Percentiles rank a stretch among this genome's conserved stretches.
phyloP scores from a whole-genome alignment of 805 yeast genomes.

The Jamesozyma jinghongensis region DNA sequence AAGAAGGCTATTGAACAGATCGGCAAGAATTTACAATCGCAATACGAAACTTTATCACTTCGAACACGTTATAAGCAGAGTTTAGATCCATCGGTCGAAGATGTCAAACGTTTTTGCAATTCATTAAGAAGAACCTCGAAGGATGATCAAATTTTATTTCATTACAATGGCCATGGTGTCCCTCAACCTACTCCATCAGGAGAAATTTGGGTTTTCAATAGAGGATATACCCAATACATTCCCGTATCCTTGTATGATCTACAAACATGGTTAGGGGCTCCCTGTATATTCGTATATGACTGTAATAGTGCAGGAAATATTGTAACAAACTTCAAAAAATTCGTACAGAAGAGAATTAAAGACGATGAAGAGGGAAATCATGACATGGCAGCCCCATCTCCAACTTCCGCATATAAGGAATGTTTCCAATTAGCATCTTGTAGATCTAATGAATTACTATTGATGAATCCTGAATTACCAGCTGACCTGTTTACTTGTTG shows the following conservation, averaged over 20 bases:
- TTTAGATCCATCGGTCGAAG: conserved; percentile 92
- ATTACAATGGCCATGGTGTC: conserved; percentile 97
- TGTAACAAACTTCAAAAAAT: conserved; percentile 77
- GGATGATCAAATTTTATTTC: conserved; percentile 87
- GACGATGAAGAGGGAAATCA: conserved; percentile 62
- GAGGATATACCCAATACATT: conserved; percentile 95
- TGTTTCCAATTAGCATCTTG: conserved; percentile 95
- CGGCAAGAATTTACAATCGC: conserved; percentile 78
- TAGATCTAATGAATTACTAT: conserved; percentile 70
- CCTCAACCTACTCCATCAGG: conserved; percentile 96
- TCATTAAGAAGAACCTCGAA: conserved; percentile 83
- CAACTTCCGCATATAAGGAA: conserved; percentile 52
- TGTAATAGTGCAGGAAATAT: conserved; percentile 93
- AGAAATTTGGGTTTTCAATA: conserved; percentile 95
- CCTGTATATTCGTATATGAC: conserved; percentile 90
- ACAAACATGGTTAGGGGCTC: conserved; percentile 97
- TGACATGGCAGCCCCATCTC: conserved; percentile 35
- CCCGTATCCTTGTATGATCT: conserved; percentile 92
- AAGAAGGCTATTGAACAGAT: conserved; percentile 87
- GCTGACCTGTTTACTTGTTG: conserved; percentile 96
- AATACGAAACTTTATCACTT: conserved; percentile 80
- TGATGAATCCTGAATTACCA: conserved; percentile 90
- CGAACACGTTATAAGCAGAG: conserved; percentile 86
- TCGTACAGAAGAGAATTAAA: conserved; percentile 80
- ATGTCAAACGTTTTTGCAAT: conserved; percentile 82